Percentiles rank a stretch among this genome's conserved stretches.
These are phyloP conservation scores for Tinospora cordifolia DNA, from an alignment of 164 flowering plant genomes.

Conservation along the genomic window DNA sequence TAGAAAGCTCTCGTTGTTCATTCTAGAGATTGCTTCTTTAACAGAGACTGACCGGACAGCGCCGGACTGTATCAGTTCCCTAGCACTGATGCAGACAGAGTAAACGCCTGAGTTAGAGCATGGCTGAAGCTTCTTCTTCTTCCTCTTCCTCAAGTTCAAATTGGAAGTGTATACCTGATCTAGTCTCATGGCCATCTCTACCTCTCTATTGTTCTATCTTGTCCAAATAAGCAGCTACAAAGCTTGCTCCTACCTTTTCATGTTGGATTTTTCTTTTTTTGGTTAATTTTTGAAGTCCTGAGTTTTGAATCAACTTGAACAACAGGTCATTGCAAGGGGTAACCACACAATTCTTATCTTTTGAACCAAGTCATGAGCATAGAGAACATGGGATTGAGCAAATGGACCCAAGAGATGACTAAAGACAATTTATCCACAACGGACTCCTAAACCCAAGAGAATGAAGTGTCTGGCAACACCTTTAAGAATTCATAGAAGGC, in stretches of 20 bases:
- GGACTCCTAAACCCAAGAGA: too few relatives aligned
- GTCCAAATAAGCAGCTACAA: conserved; percentile 7
- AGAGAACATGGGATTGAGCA: not conserved
- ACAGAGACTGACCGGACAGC: conserved; percentile 39
- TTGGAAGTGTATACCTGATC: conserved; percentile 16
- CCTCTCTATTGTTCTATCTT: conserved; percentile 13
- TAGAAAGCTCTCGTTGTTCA: conserved; percentile 42
- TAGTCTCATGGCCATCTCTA: conserved; percentile 33
- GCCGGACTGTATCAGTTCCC: conserved; percentile 56
- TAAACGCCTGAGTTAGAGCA: conserved; percentile 8
- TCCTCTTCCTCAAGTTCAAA: conserved; percentile 15
- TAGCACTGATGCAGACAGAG: conserved; percentile 33
- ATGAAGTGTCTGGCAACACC: too few relatives aligned
- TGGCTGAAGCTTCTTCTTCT: conserved; percentile 11
- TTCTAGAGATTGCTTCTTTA: conserved; percentile 42
- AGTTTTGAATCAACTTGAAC: not conserved
- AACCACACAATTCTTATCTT: not conserved
- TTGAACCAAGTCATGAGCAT: not conserved
- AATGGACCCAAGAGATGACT: too few relatives aligned
- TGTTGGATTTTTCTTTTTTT: not conserved
- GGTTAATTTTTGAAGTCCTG: too few relatives aligned
- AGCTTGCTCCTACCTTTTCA: not conserved
- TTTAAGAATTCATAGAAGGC: too few relatives aligned
- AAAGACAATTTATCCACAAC: too few relatives aligned
- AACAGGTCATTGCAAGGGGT: not conserved